phyloP scores from a whole-genome alignment of 164 flowering plant genomes.

The Tetracentron sinense region DNA sequence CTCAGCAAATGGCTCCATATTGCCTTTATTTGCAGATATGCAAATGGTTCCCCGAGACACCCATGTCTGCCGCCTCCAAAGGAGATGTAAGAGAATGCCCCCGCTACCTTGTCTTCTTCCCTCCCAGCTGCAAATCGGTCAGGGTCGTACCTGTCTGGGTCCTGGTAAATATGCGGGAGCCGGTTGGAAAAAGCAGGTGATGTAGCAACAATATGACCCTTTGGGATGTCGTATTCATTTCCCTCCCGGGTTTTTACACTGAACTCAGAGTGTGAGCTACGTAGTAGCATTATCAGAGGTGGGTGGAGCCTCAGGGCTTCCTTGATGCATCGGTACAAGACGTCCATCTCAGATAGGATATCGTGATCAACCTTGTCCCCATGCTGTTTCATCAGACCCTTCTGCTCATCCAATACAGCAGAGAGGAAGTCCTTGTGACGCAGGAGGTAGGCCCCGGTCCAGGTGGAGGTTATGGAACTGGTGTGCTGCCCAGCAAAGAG shows the following conservation, averaged over 20 bases:
- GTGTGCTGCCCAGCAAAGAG: conserved; percentile 99
- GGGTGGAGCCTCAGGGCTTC: conserved; percentile 97
- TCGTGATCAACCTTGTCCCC: conserved; percentile 83
- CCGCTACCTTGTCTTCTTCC: conserved; percentile 92
- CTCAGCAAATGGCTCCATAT: conserved; percentile 91
- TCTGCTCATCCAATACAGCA: conserved; percentile 76
- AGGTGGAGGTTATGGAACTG: conserved; percentile 87
- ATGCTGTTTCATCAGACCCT: conserved; percentile 53
- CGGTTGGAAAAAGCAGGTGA: conserved; percentile 95
- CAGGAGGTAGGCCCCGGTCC: conserved; percentile 96
- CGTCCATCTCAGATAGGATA: conserved; percentile 86
- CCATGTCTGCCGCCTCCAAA: conserved; percentile 98
- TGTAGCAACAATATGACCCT: conserved; percentile 93
- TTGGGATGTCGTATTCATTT: conserved; percentile 81
- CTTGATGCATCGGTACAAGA: conserved; percentile 74
- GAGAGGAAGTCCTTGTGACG: conserved; percentile 49
- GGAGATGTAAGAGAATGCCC: conserved; percentile 87
- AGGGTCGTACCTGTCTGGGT: conserved; percentile 85
- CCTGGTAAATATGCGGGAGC: conserved; percentile 64
- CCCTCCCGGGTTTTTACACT: conserved; percentile 78
- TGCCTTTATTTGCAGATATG: conserved; percentile 91
- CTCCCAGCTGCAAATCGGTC: conserved; percentile 78
- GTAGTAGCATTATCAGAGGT: conserved; percentile 79
- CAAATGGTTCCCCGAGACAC: conserved; percentile 92
- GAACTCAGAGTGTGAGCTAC: conserved; percentile 82